Evolutionary conservation across 768 basidiomycete species (phyloP).

Genomic region (Imleria badia): DNA sequence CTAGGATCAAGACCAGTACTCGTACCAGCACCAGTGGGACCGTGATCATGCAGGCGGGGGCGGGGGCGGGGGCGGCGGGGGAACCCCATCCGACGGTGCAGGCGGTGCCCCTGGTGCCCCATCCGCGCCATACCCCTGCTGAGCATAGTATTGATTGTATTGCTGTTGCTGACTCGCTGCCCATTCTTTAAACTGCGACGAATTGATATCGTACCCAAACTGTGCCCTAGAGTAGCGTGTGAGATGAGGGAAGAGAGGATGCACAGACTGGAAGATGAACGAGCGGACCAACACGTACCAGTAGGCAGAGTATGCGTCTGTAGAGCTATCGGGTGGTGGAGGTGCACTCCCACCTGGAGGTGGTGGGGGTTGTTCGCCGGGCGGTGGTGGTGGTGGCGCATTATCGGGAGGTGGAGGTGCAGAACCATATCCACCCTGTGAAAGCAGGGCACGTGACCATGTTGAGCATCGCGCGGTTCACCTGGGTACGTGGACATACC

Average conservation of each 20-base stretch:
- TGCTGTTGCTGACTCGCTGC: slow-evolving; percentile 62
- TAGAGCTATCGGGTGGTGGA: slow-evolving; percentile 40
- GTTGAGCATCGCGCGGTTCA: background rate
- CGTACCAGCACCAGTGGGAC: background rate
- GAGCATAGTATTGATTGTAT: slow-evolving; percentile 72
- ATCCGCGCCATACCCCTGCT: slow-evolving; percentile 46
- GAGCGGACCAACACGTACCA: slow-evolving; percentile 45
- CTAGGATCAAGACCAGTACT: slow-evolving; percentile 1
- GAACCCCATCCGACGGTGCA: slow-evolving; percentile 17
- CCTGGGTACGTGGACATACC: slow-evolving; percentile 34
- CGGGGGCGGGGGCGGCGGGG: slow-evolving; percentile 21
- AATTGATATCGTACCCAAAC: slow-evolving; percentile 86
- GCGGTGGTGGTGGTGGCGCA: slow-evolving; percentile 47
- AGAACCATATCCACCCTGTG: slow-evolving; percentile 34
- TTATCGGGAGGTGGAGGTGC: slow-evolving; percentile 40
- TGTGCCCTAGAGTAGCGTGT: slow-evolving; percentile 55
- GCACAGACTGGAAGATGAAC: background rate
- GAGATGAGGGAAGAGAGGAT: background rate
- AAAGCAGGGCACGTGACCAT: slow-evolving; percentile 1
- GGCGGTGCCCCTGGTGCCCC: slow-evolving; percentile 26
- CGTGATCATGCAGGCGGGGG: slow-evolving; percentile 28
- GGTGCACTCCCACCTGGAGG: slow-evolving; percentile 44
- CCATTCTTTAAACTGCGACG: slow-evolving; percentile 80
- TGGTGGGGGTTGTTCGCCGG: slow-evolving; percentile 53
- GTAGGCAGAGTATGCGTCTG: slow-evolving; percentile 59